Conservation (phyloP, 345 rosid genomes). For the Hirschfeldia incana region DNA sequence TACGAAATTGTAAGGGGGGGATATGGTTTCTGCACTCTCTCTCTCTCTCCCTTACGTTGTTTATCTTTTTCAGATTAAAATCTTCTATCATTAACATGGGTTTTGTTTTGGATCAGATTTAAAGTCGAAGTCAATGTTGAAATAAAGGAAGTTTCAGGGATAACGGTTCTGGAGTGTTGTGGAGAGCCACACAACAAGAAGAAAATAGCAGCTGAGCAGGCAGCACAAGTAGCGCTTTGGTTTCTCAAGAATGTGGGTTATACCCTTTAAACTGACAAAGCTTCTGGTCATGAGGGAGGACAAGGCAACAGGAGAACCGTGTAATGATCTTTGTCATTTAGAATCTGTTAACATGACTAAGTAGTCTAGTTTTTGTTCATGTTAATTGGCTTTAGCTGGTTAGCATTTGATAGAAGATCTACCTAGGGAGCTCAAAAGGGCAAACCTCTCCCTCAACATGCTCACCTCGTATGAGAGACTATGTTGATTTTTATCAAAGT, state of each 20-base stretch:
- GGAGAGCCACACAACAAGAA: constrained; percentile 46
- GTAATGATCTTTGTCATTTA: background rate
- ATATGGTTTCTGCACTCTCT: background rate
- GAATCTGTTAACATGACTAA: background rate
- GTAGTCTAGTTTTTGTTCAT: background rate
- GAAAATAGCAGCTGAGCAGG: constrained; percentile 62
- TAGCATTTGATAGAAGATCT: background rate
- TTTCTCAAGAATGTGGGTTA: constrained; percentile 51
- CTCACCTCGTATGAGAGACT: background rate
- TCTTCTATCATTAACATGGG: background rate
- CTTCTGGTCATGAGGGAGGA: background rate
- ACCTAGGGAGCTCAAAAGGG: background rate
- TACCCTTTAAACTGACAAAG: constrained; percentile 17
- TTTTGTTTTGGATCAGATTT: constrained; percentile 40
- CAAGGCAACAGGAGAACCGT: background rate
- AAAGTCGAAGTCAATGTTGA: constrained; percentile 45
- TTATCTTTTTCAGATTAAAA: background rate
- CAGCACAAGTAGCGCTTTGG: constrained; percentile 76
- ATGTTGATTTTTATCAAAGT: background rate
- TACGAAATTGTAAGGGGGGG: constrained; percentile 44
- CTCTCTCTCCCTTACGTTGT: background rate
- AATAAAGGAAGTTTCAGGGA: constrained; percentile 31
- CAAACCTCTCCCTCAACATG: background rate
- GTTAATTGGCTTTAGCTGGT: background rate
- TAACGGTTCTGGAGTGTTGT: constrained; percentile 47